Percentiles rank a stretch among this genome's conserved stretches.
phyloP scores from a whole-genome alignment of 1,284 basidiomycete species.

The Cutaneotrichosporon dermatis region DNA sequence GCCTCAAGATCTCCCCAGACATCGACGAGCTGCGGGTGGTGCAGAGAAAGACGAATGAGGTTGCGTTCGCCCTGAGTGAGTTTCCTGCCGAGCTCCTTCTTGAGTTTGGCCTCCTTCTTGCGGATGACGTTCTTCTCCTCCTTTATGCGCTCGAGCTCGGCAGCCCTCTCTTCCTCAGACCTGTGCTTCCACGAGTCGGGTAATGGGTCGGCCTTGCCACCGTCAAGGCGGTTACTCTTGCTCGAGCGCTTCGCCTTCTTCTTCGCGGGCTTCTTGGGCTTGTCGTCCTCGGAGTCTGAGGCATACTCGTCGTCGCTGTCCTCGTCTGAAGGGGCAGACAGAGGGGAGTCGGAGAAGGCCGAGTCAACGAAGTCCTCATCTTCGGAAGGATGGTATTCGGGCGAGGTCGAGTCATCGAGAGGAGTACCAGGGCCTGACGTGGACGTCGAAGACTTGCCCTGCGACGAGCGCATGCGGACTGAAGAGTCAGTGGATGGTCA shows the following conservation, averaged over 20 bases:
- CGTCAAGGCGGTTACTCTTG: slow-evolving; percentile 18
- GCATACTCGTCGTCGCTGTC: slow-evolving; percentile 10
- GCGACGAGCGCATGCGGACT: slow-evolving; percentile 1
- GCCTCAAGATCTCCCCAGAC: slow-evolving; percentile 84
- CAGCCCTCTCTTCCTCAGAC: slow-evolving; percentile 6
- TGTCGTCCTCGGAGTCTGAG: background rate
- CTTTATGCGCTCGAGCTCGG: slow-evolving; percentile 1
- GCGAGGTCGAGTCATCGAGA: background rate
- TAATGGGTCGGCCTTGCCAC: slow-evolving; percentile 17
- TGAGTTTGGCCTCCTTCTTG: slow-evolving; percentile 55
- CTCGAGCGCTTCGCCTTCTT: slow-evolving; percentile 8
- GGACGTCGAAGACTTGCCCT: slow-evolving; percentile 3
- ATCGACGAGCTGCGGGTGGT: slow-evolving; percentile 65
- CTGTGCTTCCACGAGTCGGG: slow-evolving; percentile 9
- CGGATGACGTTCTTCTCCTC: slow-evolving; percentile 27
- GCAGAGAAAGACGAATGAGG: slow-evolving; percentile 59
- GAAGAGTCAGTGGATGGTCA: background rate
- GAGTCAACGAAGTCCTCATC: background rate
- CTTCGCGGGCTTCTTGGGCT: slow-evolving; percentile 5
- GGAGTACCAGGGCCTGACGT: background rate
- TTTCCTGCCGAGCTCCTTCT: slow-evolving; percentile 60
- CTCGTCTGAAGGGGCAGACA: slow-evolving; percentile 15
- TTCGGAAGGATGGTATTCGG: background rate
- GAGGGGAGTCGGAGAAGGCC: slow-evolving; percentile 5
- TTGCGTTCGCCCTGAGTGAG: slow-evolving; percentile 78